Evolutionary conservation across 176 grass and related monocot species (phyloP), one percentile per base, ranked within the genome.

Genomic region (Urochloa ruziziensis): DNA sequence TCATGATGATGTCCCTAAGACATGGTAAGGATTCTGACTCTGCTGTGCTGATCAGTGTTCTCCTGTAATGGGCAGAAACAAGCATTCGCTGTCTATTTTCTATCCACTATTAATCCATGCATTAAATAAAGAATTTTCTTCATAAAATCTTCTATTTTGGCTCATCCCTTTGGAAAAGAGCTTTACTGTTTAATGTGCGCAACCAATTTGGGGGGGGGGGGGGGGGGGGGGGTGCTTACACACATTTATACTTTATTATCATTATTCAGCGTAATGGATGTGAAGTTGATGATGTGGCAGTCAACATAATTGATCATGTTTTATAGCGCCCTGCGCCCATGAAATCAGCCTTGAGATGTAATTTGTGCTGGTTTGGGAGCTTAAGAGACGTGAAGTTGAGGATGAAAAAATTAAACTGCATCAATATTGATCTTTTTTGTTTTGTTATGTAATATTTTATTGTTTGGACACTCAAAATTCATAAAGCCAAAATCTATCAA

Each of bases 1-100:
- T 94, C 70, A 82, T 94, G 77, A 54, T 93, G 48, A 73, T 93
- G 71, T 98, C 95, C 11, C 90, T 98, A 75, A 75, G 86, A 84
- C 86, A 90, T 90, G 95, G 95, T 98, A 74, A 86, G 42, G 48
- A 52, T 86, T 86, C 56, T 73, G 19, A 63, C 24, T 79, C 7
- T 58, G 39, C 6, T 21, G 35, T n/a, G n/a, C n/a, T n/a, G n/a
- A n/a, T n/a, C n/a, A n/a, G n/a, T n/a, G n/a, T n/a, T 43, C 65
- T 19, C n/a, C 79, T 70, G 14, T 33, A 56, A 39, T 69, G 70
- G 34, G 24, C 63, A 70, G 57, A 48, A 14, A 44, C 37, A 23
- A 56, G 28, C 23, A 40, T 39, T 68, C 52, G 14, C 46, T 25
- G 3, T 27, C 13, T 49, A 9, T 80, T 67, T 67, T 80, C 27